Conservation (phyloP, 2,329 filamentous ascomycete genomes). For the Helicocarpus griseus region DNA sequence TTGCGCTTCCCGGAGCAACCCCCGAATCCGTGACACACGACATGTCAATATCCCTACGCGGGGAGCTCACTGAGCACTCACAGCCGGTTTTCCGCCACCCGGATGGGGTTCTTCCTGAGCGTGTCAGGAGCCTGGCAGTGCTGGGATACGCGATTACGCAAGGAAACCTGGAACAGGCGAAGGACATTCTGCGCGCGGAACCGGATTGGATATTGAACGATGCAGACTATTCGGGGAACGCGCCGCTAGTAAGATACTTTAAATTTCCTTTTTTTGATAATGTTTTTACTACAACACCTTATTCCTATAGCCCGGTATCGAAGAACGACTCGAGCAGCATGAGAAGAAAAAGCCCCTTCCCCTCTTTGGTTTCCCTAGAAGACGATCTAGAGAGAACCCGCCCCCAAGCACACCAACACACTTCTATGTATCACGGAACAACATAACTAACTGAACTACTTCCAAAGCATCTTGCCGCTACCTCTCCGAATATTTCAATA, state of each 20-base stretch:
- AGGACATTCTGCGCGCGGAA: conserved; percentile 58
- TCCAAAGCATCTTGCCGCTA: conserved; percentile 53
- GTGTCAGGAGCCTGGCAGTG: conserved; percentile 59
- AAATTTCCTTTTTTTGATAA: not conserved
- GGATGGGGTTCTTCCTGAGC: conserved; percentile 45
- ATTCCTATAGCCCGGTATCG: too few species aligned
- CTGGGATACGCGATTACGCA: conserved; percentile 72
- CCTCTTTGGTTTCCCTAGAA: not conserved
- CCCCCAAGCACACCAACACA: not conserved
- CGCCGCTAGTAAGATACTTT: conserved; percentile 36
- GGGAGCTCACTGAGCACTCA: conserved; percentile 72
- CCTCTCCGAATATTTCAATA: conserved; percentile 45
- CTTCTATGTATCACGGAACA: not conserved
- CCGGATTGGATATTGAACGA: conserved; percentile 60
- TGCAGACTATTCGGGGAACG: conserved; percentile 74
- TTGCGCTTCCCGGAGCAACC: conserved; percentile 57
- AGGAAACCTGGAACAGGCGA: conserved; percentile 56
- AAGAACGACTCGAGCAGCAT: too few species aligned
- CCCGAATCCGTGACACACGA: conserved; percentile 55
- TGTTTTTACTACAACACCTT: not conserved
- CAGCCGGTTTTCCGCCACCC: conserved; percentile 69
- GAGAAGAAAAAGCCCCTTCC: not conserved
- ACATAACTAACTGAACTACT: conserved; percentile 3
- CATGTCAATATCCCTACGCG: conserved; percentile 68
- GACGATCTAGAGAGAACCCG: too few species aligned